Evolutionary conservation across 2,329 filamentous ascomycete species (phyloP), one percentile per base, ranked within the genome.

Genomic region (Rutstroemia sp.): DNA sequence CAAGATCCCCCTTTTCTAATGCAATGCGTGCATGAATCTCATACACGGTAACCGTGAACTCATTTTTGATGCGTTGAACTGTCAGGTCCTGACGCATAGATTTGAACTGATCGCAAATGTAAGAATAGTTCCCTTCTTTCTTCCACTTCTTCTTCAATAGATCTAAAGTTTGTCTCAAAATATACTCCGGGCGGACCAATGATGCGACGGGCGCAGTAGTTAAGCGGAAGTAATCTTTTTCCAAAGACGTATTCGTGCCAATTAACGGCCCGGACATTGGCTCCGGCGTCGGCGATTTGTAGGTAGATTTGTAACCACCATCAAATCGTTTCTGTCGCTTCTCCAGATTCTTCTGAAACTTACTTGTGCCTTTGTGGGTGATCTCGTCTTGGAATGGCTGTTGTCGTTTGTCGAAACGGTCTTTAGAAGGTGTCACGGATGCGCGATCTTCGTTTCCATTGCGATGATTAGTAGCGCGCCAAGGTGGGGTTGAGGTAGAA

Each of bases 91-190:
- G 94, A 59, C 94, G 90, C 71, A 99, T 81, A 16, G 94, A 96
- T 74, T 99, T 99, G 80, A 99, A 95, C 79, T 99, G 94, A 71
- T 99, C 92, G 81, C 94, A 97, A 62, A 96, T 95, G 74, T 96
- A 99, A 65, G 84, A 86, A 73, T 99, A 99, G 74, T 97, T 96
- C 74, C 86, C 87, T 67, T 96, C 91, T 65, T 86, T 83, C 70
- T 85, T 88, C 94, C 94, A 99, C 75, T 95, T 97, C 76, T 86
- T 88, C 77, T 95, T 95, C 62, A 99, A 76, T 49, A 95, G 76
- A 64, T 95, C 90, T 71, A 99, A 74, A 5, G 92, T 92, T 73
- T 94, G 85, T 64, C 87, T 84, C 61, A 99, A 75, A 21, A 99
- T 78, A 49, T 75, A 74, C 69, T 95, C 79, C 21, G 94, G 94